phyloP scores from a whole-genome alignment of 352 stramenopile species.

The Phytopythium chamaehyphon region DNA sequence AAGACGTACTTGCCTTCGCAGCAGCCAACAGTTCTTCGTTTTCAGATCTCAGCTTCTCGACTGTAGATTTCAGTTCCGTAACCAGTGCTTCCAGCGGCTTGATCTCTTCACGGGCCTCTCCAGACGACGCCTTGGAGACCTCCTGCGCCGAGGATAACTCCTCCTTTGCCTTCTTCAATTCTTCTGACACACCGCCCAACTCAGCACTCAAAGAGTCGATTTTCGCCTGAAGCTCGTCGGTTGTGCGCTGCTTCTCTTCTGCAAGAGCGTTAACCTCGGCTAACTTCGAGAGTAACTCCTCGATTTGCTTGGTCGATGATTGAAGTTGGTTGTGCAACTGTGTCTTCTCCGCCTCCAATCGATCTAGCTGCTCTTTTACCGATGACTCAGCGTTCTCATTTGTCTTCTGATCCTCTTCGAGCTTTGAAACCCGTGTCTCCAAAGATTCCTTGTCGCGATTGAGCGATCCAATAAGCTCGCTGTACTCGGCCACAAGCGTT shows the following conservation, averaged over 20 bases:
- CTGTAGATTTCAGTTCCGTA: background rate
- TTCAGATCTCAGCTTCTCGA: background rate
- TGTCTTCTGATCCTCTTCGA: constrained; percentile 3
- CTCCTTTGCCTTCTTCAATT: constrained; percentile 15
- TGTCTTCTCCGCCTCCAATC: constrained; percentile 5
- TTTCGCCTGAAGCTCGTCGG: constrained; percentile 13
- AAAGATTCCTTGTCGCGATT: constrained; percentile 16
- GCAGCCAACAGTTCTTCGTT: background rate
- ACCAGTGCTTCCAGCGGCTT: too few relatives aligned
- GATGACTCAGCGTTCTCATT: too few relatives aligned
- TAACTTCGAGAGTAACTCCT: too few relatives aligned
- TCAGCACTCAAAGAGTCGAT: constrained; percentile 12
- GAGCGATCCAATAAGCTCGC: constrained; percentile 7
- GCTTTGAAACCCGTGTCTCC: constrained; percentile 14
- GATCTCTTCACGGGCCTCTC: background rate
- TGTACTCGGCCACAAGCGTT: background rate
- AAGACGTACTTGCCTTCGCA: too few relatives aligned
- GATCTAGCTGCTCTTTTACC: constrained; percentile 5
- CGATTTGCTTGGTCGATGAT: too few relatives aligned
- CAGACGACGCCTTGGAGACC: background rate
- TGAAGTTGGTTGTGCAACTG: background rate
- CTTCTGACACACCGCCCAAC: constrained; percentile 7
- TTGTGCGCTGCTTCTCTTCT: constrained; percentile 6
- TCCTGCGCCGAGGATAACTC: constrained; percentile 9
- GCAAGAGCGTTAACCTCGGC: too few relatives aligned